A percentile compares a stretch with the other conserved stretches of the same genome.
Evolutionary conservation across 768 basidiomycete species (phyloP).

Genomic region (Lenzites betulinus): DNA sequence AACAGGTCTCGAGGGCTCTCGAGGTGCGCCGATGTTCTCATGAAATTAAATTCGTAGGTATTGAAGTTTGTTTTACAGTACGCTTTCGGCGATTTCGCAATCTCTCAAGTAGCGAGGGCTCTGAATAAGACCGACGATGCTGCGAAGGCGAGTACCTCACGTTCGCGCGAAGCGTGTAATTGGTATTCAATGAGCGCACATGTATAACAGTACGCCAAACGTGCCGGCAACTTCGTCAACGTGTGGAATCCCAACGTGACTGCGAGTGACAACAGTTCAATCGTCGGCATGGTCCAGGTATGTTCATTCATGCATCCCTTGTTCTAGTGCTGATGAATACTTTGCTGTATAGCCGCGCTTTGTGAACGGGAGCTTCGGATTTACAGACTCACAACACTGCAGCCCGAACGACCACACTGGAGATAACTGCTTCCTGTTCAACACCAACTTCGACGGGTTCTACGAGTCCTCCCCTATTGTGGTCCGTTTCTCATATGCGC

Average conservation of each 20-base stretch:
- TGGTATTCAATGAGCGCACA: neutral
- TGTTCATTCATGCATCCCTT: neutral
- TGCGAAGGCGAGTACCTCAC: constrained; percentile 43
- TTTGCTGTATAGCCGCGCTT: constrained; percentile 47
- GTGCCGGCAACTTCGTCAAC: constrained; percentile 59
- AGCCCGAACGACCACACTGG: constrained; percentile 59
- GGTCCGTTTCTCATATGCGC: constrained; percentile 40
- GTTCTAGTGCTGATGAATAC: neutral
- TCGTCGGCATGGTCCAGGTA: constrained; percentile 66
- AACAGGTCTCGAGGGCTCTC: constrained; percentile 62
- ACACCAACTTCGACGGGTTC: constrained; percentile 58
- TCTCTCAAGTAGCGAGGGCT: constrained; percentile 62
- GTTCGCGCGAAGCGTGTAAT: neutral
- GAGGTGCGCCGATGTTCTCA: constrained; percentile 43
- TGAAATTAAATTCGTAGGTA: no score
- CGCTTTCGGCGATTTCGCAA: constrained; percentile 63
- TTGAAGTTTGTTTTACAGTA: no score
- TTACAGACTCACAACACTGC: constrained; percentile 67
- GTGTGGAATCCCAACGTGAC: constrained; percentile 60
- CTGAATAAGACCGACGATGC: constrained; percentile 53
- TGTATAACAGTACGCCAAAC: constrained; percentile 46
- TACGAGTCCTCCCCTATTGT: constrained; percentile 66
- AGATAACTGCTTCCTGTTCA: constrained; percentile 62
- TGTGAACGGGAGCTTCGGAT: constrained; percentile 59
- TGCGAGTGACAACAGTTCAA: constrained; percentile 46